Percentiles rank a stretch among this genome's conserved stretches.
Conservation (phyloP, 1,284 basidiomycete species). For the Heterobasidion irregulare region DNA sequence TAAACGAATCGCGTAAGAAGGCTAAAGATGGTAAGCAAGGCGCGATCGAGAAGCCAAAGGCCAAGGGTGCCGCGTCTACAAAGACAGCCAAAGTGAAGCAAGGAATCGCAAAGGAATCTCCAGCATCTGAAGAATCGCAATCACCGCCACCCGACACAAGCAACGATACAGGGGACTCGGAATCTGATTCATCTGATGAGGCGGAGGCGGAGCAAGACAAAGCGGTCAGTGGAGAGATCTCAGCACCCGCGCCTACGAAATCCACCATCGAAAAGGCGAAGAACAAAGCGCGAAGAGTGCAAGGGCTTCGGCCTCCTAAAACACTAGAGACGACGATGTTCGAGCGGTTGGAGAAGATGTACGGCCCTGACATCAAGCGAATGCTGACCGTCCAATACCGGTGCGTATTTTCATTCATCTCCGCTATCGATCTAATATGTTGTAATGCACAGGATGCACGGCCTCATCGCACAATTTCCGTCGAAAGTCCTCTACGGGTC, state of each 20-base stretch:
- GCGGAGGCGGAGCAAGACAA: no score
- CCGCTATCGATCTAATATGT: background rate
- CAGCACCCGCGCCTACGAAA: no score
- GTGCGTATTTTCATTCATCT: slow-evolving; percentile 38
- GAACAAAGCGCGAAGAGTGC: no score
- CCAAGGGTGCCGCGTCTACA: background rate
- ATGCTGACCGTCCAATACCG: slow-evolving; percentile 86
- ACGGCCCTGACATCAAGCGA: slow-evolving; percentile 76
- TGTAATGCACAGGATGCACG: slow-evolving; percentile 65
- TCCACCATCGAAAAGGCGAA: no score
- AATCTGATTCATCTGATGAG: background rate
- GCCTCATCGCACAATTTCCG: slow-evolving; percentile 81
- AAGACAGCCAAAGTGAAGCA: slow-evolving; percentile 5
- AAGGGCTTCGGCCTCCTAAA: slow-evolving; percentile 50
- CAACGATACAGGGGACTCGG: background rate
- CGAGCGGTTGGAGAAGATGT: slow-evolving; percentile 83
- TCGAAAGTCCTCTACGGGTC: slow-evolving; percentile 76
- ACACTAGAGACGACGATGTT: slow-evolving; percentile 89
- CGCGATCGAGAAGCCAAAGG: background rate
- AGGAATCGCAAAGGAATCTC: background rate
- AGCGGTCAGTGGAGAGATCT: no score
- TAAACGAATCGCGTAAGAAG: slow-evolving; percentile 27
- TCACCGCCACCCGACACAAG: background rate
- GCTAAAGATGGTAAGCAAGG: slow-evolving; percentile 14
- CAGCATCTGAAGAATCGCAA: background rate